Percentiles rank a stretch among this genome's conserved stretches.
Conservation (phyloP, 2,329 filamentous ascomycete genomes). For the Aspergillus fijiensis region DNA sequence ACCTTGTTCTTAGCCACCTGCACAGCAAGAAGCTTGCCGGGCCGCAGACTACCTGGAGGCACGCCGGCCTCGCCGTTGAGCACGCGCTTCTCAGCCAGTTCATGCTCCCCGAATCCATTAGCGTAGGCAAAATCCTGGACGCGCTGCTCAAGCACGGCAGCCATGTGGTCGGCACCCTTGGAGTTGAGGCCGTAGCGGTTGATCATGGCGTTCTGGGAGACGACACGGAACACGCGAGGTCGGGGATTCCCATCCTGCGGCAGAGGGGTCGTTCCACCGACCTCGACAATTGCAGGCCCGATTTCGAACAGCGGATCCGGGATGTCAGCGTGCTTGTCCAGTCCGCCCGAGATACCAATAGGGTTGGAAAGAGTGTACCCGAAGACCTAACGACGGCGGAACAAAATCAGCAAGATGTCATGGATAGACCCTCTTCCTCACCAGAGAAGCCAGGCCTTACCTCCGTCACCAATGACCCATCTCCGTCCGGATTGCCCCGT, state of each 20-base stretch:
- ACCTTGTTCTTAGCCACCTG: slow-evolving; percentile 97
- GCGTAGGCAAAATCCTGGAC: slow-evolving; percentile 73
- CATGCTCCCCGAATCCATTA: slow-evolving; percentile 63
- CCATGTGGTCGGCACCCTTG: slow-evolving; percentile 82
- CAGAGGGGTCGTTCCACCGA: slow-evolving; percentile 85
- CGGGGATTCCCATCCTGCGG: slow-evolving; percentile 85
- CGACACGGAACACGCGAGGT: slow-evolving; percentile 83
- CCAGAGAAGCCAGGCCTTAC: slow-evolving; percentile 21
- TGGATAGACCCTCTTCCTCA: not conserved
- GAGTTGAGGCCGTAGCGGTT: slow-evolving; percentile 97
- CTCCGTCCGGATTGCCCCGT: slow-evolving; percentile 60
- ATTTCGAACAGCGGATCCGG: slow-evolving; percentile 80
- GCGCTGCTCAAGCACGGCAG: slow-evolving; percentile 72
- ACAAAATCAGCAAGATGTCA: not conserved
- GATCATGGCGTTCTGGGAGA: slow-evolving; percentile 80
- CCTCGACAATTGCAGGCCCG: slow-evolving; percentile 83
- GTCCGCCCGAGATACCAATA: slow-evolving; percentile 88
- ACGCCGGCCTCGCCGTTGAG: slow-evolving; percentile 74
- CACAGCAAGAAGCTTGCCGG: slow-evolving; percentile 78
- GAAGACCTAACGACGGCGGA: slow-evolving; percentile 58
- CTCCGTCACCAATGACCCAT: slow-evolving; percentile 56
- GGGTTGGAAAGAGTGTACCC: slow-evolving; percentile 77
- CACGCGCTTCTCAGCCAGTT: slow-evolving; percentile 66
- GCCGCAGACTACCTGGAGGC: slow-evolving; percentile 74
- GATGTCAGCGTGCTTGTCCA: slow-evolving; percentile 92